These are phyloP conservation scores for Camellia oleifera DNA, from an alignment of 179 eudicot genomes.

Conservation along the genomic window DNA sequence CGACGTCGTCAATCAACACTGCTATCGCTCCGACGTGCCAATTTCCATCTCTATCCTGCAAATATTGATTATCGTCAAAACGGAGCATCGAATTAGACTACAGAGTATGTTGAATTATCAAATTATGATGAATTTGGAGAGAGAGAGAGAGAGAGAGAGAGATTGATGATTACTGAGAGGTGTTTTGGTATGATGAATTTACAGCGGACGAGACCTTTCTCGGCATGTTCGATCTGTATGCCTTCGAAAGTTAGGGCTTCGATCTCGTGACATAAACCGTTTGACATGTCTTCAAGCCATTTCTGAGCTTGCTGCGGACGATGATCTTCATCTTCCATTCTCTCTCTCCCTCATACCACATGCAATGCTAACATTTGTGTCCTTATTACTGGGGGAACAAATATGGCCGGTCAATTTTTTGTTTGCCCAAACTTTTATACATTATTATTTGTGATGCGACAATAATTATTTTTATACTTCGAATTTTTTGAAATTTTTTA, in stretches of 20 bases:
- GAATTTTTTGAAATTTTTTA: no score
- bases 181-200: conserved; percentile 23
- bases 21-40: conserved; percentile 38
- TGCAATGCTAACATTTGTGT: no score
- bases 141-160: background rate
- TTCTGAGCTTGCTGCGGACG: background rate
- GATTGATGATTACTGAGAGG: conserved; percentile 15
- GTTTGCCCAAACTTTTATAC: no score
- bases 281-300: conserved; percentile 17
- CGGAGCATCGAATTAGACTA: background rate
- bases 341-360: background rate
- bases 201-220: conserved; percentile 25
- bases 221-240: background rate
- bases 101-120: background rate
- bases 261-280: conserved; percentile 9
- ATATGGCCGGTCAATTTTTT: no score
- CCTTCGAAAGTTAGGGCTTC: conserved; percentile 12
- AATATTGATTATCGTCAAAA: background rate
- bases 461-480: no score
- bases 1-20: conserved; percentile 22
- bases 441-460: no score
- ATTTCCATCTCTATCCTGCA: conserved; percentile 28
- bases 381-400: no score
- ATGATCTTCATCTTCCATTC: background rate
- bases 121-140: background rate